phyloP scores from a whole-genome alignment of 2,329 filamentous ascomycete genomes.

The Trichoderma simmonsii region DNA sequence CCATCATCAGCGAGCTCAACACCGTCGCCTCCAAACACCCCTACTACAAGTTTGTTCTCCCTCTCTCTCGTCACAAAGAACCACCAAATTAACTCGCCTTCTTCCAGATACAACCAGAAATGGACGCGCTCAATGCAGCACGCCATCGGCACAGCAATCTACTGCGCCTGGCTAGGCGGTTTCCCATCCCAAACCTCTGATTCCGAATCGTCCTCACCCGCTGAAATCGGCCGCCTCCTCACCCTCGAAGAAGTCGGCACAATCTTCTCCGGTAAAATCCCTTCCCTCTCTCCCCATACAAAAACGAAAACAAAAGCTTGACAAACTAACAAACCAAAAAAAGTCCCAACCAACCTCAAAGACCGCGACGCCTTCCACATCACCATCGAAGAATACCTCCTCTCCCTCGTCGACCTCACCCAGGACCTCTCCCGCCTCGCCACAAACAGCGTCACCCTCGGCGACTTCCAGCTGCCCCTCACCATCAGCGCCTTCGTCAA shows the following conservation, averaged over 20 bases:
- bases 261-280: constrained; percentile 62
- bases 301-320: background rate
- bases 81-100: background rate
- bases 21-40: constrained; percentile 77
- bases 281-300: background rate
- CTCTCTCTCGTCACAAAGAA: background rate
- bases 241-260: constrained; percentile 85
- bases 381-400: constrained; percentile 94
- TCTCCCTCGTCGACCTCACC: constrained; percentile 79
- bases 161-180: constrained; percentile 76
- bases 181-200: constrained; percentile 42
- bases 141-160: constrained; percentile 58
- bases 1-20: constrained; percentile 67
- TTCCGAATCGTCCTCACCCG: constrained; percentile 39
- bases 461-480: constrained; percentile 80
- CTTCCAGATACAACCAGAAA: constrained; percentile 67
- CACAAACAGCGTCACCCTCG: constrained; percentile 85
- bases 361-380: constrained; percentile 88
- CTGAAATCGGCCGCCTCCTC: constrained; percentile 63
- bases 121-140: constrained; percentile 86
- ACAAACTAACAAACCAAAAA: background rate
- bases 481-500: constrained; percentile 91
- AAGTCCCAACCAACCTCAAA: constrained; percentile 89
- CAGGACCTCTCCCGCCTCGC: constrained; percentile 89
- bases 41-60: constrained; percentile 76